These are phyloP conservation scores for Fraxinus greggii DNA, from an alignment of 305 asterid genomes.

Conservation along the genomic window DNA sequence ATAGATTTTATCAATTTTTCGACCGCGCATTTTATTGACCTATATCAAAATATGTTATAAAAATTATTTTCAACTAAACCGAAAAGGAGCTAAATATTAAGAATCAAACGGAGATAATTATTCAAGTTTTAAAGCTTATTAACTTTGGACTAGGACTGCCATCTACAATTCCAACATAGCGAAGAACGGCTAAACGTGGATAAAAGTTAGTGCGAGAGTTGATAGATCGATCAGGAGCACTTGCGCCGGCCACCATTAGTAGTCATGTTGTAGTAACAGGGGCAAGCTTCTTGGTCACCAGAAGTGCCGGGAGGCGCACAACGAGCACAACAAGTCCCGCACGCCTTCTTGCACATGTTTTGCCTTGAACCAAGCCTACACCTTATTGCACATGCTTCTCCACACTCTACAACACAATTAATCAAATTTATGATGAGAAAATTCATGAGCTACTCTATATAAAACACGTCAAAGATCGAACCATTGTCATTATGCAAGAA, in stretches of 20 bases:
- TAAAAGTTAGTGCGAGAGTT: neutral
- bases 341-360: slow-evolving; percentile 43
- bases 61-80: too few relatives aligned
- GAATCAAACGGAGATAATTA: neutral
- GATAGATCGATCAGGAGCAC: slow-evolving; percentile 32
- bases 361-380: slow-evolving; percentile 39
- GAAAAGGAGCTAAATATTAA: too few relatives aligned
- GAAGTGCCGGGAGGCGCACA: slow-evolving; percentile 57
- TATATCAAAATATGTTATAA: too few relatives aligned
- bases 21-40: too few relatives aligned
- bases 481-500: neutral
- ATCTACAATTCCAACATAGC: neutral
- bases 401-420: slow-evolving; percentile 31
- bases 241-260: slow-evolving; percentile 46
- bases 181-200: neutral
- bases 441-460: neutral
- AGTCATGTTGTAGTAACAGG: slow-evolving; percentile 40
- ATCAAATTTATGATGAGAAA: neutral
- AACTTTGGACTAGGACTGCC: neutral
- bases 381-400: slow-evolving; percentile 33
- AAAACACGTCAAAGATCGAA: neutral
- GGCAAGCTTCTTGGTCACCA: slow-evolving; percentile 40
- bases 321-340: slow-evolving; percentile 50
- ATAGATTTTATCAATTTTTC: too few relatives aligned
- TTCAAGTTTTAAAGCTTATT: neutral